A percentile compares a stretch with the other conserved stretches of the same genome.
Conservation (phyloP, 2,329 filamentous ascomycete genomes). For the Dothideomycetidae sp. region DNA sequence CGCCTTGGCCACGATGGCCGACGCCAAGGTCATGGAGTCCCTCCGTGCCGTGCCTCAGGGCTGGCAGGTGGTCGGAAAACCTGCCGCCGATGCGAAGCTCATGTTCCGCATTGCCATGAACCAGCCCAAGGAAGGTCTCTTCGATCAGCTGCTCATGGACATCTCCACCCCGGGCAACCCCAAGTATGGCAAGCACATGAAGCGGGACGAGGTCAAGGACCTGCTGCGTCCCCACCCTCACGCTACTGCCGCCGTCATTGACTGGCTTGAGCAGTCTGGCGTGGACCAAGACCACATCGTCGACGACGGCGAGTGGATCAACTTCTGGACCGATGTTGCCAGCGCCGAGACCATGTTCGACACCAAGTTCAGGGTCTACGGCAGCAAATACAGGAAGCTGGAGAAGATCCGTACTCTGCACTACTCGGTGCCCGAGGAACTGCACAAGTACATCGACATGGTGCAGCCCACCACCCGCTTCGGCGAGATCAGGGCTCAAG, state of each 20-base stretch:
- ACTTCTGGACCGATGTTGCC: constrained; percentile 38
- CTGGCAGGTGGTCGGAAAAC: constrained; percentile 13
- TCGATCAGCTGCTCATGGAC: constrained; percentile 46
- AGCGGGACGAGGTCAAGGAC: constrained; percentile 42
- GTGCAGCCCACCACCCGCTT: constrained; percentile 48
- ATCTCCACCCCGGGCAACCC: constrained; percentile 46
- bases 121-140: constrained; percentile 7
- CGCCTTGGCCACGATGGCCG: constrained; percentile 11
- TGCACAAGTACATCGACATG: constrained; percentile 40
- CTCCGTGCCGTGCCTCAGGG: constrained; percentile 13
- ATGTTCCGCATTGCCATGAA: constrained; percentile 15
- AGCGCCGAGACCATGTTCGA: constrained; percentile 43
- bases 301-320: constrained; percentile 46
- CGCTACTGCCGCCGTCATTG: constrained; percentile 35
- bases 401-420: constrained; percentile 39
- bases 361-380: constrained; percentile 40
- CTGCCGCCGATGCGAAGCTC: constrained; percentile 11
- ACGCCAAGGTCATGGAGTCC: constrained; percentile 14
- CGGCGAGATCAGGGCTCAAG: constrained; percentile 28
- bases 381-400: constrained; percentile 28
- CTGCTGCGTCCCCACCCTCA: constrained; percentile 38
- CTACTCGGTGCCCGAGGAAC: constrained; percentile 46
- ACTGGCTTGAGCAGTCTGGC: constrained; percentile 42
- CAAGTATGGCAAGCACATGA: constrained; percentile 48
- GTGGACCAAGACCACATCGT: constrained; percentile 34